Conservation (phyloP, 805 yeast species). For the Kregervanrija fluxuum region DNA sequence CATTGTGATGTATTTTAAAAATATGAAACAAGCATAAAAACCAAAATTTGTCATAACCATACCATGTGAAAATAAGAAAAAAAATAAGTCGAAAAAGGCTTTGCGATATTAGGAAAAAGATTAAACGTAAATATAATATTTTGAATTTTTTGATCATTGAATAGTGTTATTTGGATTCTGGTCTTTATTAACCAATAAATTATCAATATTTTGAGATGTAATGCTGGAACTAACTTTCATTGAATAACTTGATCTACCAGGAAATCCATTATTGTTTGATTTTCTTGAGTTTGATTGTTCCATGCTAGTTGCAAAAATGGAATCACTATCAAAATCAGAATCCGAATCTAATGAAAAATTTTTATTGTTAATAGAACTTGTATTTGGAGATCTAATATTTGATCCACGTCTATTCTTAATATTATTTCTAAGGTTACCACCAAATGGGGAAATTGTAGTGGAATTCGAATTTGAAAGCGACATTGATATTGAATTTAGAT, state of each 20-base stretch:
- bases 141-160: constrained; percentile 4
- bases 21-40: no score
- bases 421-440: constrained; percentile 1
- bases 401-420: constrained; percentile 1
- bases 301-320: background rate
- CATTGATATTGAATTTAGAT: constrained; percentile 7
- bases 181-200: constrained; percentile 11
- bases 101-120: no score
- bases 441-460: background rate
- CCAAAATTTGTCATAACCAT: no score
- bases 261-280: constrained; percentile 13
- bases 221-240: background rate
- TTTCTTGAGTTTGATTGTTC: constrained; percentile 11
- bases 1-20: no score
- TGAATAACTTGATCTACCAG: constrained; percentile 6
- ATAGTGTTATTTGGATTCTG: background rate
- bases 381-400: background rate
- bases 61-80: no score
- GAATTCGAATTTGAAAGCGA: constrained; percentile 8
- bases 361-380: background rate
- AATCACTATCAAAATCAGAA: constrained; percentile 13
- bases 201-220: constrained; percentile 13
- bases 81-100: no score
- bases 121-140: no score
- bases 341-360: constrained; percentile 11